Conservation (phyloP, 352 stramenopile genomes). For the Phytophthora hibernalis region DNA sequence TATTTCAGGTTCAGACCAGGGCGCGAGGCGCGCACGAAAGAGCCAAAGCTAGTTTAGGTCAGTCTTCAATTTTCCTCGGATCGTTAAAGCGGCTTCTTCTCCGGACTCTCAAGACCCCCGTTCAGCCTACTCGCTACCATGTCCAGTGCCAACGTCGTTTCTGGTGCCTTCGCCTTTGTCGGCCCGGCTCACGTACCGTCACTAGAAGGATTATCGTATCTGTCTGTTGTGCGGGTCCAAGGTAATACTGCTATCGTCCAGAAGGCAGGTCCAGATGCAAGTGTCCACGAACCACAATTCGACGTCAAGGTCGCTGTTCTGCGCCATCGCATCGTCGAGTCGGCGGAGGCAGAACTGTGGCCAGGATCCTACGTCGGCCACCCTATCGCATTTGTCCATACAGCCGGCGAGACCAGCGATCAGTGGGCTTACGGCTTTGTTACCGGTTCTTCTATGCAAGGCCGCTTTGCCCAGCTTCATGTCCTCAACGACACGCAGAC, state of each 20-base stretch:
- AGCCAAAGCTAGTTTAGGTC: neutral
- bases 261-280: neutral
- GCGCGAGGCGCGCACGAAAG: no score
- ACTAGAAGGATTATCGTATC: constrained; percentile 7
- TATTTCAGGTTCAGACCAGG: no score
- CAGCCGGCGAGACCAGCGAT: neutral
- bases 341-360: constrained; percentile 1
- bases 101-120: neutral
- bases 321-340: constrained; percentile 10
- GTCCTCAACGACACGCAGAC: neutral
- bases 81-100: neutral
- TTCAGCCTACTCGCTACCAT: neutral
- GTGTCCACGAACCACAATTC: constrained; percentile 2
- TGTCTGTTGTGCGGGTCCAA: neutral
- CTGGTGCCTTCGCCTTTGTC: neutral
- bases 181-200: constrained; percentile 4
- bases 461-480: neutral
- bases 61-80: neutral
- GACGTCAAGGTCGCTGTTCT: neutral
- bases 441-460: constrained; percentile 1
- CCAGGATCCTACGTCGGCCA: constrained; percentile 19
- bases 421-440: constrained; percentile 11
- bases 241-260: neutral
- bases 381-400: constrained; percentile 9
- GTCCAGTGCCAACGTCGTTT: neutral